Evolutionary conservation across 768 basidiomycete species (phyloP), one percentile per base, ranked within the genome.

Genomic region (Lactifluus hygrophoroides): DNA sequence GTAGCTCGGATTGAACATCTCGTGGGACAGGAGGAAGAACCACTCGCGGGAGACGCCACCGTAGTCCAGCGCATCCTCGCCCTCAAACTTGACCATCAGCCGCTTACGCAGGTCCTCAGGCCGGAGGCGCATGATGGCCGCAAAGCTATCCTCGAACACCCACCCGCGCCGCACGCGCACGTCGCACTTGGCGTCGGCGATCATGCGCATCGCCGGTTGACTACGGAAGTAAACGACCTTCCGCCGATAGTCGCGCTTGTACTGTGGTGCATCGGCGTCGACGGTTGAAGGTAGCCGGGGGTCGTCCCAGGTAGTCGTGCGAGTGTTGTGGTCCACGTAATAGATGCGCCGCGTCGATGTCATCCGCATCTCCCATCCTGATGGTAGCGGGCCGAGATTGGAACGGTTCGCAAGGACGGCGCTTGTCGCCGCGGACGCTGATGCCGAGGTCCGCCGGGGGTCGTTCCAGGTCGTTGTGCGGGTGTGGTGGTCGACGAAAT

Each of bases 291-390:
- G 92, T 52, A 94, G 71, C 51, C 93, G 82, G 19, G 92, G 93
- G 69, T 95, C 93, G 68, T 94, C 93, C 93, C 92, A 94, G 6
- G 89, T 83, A 16, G 93, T 94, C 17, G 91, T 91, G 53, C 87
- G 80, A 38, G 86, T 88, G 62, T 87, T 94, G 72, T 95, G 93
- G 69, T 94, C 93, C 14, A 94, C 92, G 65, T 93, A 95, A 72
- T 95, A 95, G 17, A 94, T 86, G 34, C 91, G 79, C 8, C 80
- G 80, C 0, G 88, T 91, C 1, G 86, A 85, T 1, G 93, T 94
- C 52, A 94, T 72, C 19, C 93, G 80, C 93, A 94, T 94, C 73
- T 95, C 93, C 92, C 92, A 95, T 59, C 92, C 93, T 45, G 85
- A 88, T 5, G 93, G 93, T 37, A 95, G 76, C 7, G 88, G 83